phyloP scores from a whole-genome alignment of 768 basidiomycete genomes.

The Paxillus rubicundulus region DNA sequence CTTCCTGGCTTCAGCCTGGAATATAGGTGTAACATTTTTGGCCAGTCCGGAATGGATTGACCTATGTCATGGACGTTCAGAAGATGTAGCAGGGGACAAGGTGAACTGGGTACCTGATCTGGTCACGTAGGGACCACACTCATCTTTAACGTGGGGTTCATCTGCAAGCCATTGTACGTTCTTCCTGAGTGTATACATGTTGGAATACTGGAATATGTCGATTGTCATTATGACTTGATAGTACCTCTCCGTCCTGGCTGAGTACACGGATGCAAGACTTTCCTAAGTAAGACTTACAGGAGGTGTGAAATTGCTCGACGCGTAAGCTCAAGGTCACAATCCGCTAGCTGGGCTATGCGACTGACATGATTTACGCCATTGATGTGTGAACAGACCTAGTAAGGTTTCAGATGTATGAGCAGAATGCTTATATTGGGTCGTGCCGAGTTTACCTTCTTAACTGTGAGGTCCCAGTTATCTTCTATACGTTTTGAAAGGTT shows the following conservation, averaged over 20 bases:
- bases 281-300: slow-evolving; percentile 52
- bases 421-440: neutral
- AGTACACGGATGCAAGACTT: slow-evolving; percentile 1
- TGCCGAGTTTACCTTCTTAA: slow-evolving; percentile 64
- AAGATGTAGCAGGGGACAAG: neutral
- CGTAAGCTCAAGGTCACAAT: slow-evolving; percentile 80
- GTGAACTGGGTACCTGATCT: slow-evolving; percentile 50
- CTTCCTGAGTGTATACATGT: slow-evolving; percentile 91
- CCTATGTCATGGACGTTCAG: slow-evolving; percentile 34
- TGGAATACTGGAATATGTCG: slow-evolving; percentile 97
- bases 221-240: slow-evolving; percentile 96
- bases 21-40: slow-evolving; percentile 81
- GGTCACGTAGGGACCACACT: slow-evolving; percentile 92
- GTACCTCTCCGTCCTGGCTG: slow-evolving; percentile 50
- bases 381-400: slow-evolving; percentile 70
- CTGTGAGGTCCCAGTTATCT: slow-evolving; percentile 95
- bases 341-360: slow-evolving; percentile 87
- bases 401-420: slow-evolving; percentile 1
- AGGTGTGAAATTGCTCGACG: slow-evolving; percentile 89
- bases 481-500: slow-evolving; percentile 78
- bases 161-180: slow-evolving; percentile 86
- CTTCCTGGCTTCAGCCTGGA: slow-evolving; percentile 81
- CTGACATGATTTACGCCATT: slow-evolving; percentile 91
- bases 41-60: slow-evolving; percentile 74
- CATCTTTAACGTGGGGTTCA: slow-evolving; percentile 78